Percentiles rank a stretch among this genome's conserved stretches.
Evolutionary conservation across 2,329 filamentous ascomycete species (phyloP).

Genomic region (Talaromyces sp.): DNA sequence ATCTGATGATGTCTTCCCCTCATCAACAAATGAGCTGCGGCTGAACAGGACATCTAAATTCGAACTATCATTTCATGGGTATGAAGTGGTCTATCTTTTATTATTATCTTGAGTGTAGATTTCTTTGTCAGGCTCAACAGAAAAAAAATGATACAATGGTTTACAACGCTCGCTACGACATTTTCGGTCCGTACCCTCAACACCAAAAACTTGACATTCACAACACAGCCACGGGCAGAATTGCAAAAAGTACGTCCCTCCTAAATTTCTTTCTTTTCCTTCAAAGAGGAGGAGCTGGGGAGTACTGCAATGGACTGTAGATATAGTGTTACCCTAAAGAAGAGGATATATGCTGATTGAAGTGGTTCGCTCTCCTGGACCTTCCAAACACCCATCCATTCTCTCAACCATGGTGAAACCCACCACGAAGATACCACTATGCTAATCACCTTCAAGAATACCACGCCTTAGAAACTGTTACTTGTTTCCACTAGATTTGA

Average conservation of each 20-base stretch:
- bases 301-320: slow-evolving; percentile 50
- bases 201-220: neutral
- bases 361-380: slow-evolving; percentile 80
- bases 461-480: too few relatives aligned
- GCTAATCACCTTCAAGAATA: slow-evolving; percentile 70
- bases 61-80: neutral
- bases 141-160: slow-evolving; percentile 10
- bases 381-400: slow-evolving; percentile 67
- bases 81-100: neutral
- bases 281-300: slow-evolving; percentile 42
- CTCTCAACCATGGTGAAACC: slow-evolving; percentile 66
- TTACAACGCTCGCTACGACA: slow-evolving; percentile 38
- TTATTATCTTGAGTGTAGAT: neutral
- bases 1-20: neutral
- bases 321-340: too few relatives aligned
- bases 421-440: slow-evolving; percentile 70
- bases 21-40: neutral
- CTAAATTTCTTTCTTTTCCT: neutral
- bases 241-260: slow-evolving; percentile 31
- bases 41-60: neutral
- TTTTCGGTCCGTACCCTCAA: slow-evolving; percentile 32
- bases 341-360: slow-evolving; percentile 27
- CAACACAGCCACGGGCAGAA: slow-evolving; percentile 37
- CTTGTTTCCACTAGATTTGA: too few relatives aligned
- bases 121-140: neutral